Evolutionary conservation across 306 rosid genomes (phyloP), one percentile per base, ranked within the genome.

Genomic region (Rubus parviflorus): DNA sequence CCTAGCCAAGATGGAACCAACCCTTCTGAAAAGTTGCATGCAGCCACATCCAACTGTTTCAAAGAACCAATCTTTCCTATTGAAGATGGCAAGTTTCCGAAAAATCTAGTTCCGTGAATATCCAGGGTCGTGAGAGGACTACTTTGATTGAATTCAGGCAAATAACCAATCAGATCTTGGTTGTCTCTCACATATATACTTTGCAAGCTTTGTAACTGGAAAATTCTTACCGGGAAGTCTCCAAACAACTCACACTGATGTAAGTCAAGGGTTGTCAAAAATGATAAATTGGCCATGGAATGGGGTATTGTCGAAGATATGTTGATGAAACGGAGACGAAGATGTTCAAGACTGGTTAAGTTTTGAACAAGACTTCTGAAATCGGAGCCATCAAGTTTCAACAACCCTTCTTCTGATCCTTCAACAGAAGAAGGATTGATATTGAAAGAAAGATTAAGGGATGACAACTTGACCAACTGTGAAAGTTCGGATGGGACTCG

Each of bases 201-300:
- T 25, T 25, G 0, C 1, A 25, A 25, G 30, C 1, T 25, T 25
- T 25, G 30, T 1, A 25, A 25, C 1, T 25, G 0, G 1, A 76
- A 69, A 5, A 81, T 71, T 4, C 17, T 10, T 25, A 7, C 61
- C 1, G 84, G 77, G 40, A 75, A 68, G 8, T 58, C 49, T 8
- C 80, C 83, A 12, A 17, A 7, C 7, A 68, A 5, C 0, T 20
- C 75, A 10, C 68, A 68, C 2, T 10, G 13, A 4, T 4, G 3
- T 0, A 74, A n/a, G 17, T 11, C 0, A 7, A 60, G 57, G 22
- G 25, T 15, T 30, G 46, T 49, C 16, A 69, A 69, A 15, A 20
- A 30, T 6, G 75, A 49, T 1, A 60, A 45, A 10, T 74, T 74
- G 0, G 23, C 42, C 20, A 74, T 15, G 1, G 38, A 40, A 41